A percentile compares a stretch with the other conserved stretches of the same genome.
Conservation (phyloP, 2,329 filamentous ascomycete species). For the Ambrosiella beaveri region DNA sequence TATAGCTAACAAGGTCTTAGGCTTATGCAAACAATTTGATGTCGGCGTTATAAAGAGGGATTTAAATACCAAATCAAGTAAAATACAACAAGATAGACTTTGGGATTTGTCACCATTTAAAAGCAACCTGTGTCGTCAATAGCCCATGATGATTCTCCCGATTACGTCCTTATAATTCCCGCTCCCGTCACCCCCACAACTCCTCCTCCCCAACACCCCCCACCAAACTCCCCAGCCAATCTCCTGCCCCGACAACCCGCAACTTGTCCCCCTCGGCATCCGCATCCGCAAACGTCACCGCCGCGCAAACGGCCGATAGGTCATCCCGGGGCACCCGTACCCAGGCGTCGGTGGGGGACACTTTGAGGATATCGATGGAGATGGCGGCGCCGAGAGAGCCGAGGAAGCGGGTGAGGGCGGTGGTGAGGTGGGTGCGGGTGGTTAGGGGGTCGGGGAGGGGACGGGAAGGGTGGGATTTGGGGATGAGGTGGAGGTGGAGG, state of each 20-base stretch:
- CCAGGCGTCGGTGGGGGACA: conserved; percentile 40
- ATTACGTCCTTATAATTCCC: background rate
- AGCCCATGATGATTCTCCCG: background rate
- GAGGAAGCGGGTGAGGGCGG: conserved; percentile 50
- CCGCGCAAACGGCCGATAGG: conserved; percentile 41
- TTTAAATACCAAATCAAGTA: conserved; percentile 7
- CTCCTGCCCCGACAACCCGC: conserved; percentile 38
- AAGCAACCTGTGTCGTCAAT: background rate
- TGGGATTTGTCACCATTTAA: background rate
- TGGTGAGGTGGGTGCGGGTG: conserved; percentile 42
- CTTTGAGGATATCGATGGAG: conserved; percentile 51
- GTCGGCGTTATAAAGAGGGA: conserved; percentile 23
- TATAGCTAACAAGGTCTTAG: conserved; percentile 23
- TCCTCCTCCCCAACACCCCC: conserved; percentile 27
- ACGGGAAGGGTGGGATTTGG: conserved; percentile 2
- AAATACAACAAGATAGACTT: background rate
- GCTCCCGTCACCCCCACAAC: conserved; percentile 25
- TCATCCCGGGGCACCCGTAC: conserved; percentile 47
- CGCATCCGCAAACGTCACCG: conserved; percentile 43
- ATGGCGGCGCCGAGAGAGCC: conserved; percentile 51
- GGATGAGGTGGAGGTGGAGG: conserved; percentile 22
- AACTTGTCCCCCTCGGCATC: conserved; percentile 31
- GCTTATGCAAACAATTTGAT: conserved; percentile 74
- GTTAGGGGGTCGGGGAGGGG: conserved; percentile 41
- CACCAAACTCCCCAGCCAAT: conserved; percentile 45